phyloP scores from a whole-genome alignment of 2,329 filamentous ascomycete species.

The Xylaria sp. region DNA sequence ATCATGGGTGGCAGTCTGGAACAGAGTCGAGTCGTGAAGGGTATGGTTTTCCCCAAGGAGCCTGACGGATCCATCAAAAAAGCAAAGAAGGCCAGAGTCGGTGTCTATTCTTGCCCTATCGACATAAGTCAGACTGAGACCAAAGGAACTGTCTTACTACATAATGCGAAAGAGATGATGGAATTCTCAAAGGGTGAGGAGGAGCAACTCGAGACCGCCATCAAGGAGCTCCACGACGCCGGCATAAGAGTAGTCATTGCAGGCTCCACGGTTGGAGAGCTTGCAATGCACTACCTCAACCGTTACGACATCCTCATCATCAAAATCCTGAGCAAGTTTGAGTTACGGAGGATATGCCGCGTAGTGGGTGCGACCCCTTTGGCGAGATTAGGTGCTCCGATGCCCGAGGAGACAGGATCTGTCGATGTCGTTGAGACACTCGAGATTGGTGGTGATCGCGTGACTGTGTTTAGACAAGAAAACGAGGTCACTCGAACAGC shows the following conservation, averaged over 20 bases:
- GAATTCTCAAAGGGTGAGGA: conserved; percentile 99
- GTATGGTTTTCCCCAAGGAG: conserved; percentile 97
- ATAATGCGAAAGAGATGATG: conserved; percentile 98
- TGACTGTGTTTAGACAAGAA: conserved; percentile 98
- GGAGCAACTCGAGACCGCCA: conserved; percentile 84
- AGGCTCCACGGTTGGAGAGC: conserved; percentile 92
- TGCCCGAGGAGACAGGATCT: conserved; percentile 99
- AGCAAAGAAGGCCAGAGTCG: conserved; percentile 92
- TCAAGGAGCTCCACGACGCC: conserved; percentile 96
- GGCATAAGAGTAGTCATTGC: conserved; percentile 92
- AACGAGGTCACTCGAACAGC: conserved; percentile 91
- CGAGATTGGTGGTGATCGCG: conserved; percentile 96
- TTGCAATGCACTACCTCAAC: conserved; percentile 98
- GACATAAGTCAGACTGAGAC: conserved; percentile 97
- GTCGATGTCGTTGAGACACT: conserved; percentile 96
- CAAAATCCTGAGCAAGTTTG: conserved; percentile 98
- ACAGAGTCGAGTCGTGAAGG: conserved; percentile 93
- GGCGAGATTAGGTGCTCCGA: conserved; percentile 92
- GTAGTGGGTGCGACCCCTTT: conserved; percentile 97
- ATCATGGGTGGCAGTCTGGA: conserved; percentile 98
- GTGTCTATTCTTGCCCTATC: conserved; percentile 94
- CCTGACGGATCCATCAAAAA: conserved; percentile 95
- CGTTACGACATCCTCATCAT: conserved; percentile 95
- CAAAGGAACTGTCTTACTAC: conserved; percentile 95
- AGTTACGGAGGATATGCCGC: conserved; percentile 92